These are phyloP conservation scores for Rhizopogon sp. DNA, from an alignment of 768 basidiomycete genomes.

Conservation along the genomic window DNA sequence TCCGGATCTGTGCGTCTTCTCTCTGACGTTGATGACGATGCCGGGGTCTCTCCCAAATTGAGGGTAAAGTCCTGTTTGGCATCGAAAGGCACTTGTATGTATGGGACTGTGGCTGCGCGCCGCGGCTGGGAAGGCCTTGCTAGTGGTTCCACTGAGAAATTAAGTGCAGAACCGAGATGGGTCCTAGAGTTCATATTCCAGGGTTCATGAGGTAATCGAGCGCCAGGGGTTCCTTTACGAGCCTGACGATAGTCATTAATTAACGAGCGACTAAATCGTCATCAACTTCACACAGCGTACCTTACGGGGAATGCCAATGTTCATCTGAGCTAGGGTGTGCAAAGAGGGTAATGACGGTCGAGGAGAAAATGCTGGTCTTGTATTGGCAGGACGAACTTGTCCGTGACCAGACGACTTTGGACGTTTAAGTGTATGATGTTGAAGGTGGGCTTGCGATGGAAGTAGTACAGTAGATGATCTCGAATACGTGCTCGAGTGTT, in stretches of 20 bases:
- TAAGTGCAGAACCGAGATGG: background rate
- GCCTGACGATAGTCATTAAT: slow-evolving; percentile 19
- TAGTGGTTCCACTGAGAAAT: slow-evolving; percentile 4
- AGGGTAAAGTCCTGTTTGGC: background rate
- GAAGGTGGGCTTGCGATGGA: slow-evolving; percentile 6
- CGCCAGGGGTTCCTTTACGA: slow-evolving; percentile 37
- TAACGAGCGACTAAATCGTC: background rate
- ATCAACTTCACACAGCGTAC: slow-evolving; percentile 16
- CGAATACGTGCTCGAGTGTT: background rate
- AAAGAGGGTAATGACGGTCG: slow-evolving; percentile 41
- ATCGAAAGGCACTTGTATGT: background rate
- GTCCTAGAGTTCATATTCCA: slow-evolving; percentile 28
- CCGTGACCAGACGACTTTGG: slow-evolving; percentile 29
- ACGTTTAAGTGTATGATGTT: slow-evolving; percentile 12
- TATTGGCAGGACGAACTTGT: slow-evolving; percentile 35
- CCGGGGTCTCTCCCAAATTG: background rate
- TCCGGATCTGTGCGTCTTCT: slow-evolving; percentile 3
- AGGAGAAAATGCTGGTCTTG: slow-evolving; percentile 34
- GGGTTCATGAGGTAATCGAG: slow-evolving; percentile 37
- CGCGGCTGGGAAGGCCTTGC: slow-evolving; percentile 1
- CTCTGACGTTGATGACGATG: slow-evolving; percentile 7
- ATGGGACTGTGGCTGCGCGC: background rate
- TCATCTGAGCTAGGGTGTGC: slow-evolving; percentile 31
- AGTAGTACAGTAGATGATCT: slow-evolving; percentile 11
- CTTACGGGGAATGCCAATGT: slow-evolving; percentile 32